These are phyloP conservation scores for Bullera alba DNA, from an alignment of 768 basidiomycete genomes.

Conservation along the genomic window DNA sequence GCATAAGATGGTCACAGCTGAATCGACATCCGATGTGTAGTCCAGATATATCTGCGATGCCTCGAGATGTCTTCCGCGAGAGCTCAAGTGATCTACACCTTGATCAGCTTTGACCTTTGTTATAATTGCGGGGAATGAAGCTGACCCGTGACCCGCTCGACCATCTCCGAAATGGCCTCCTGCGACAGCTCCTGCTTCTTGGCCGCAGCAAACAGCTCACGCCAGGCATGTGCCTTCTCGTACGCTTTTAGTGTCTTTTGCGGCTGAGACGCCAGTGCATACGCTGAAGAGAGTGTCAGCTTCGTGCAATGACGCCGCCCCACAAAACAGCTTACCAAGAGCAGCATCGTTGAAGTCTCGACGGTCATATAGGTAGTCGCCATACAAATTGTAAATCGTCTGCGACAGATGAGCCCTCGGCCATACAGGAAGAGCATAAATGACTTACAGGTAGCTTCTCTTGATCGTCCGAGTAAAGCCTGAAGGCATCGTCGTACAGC, in stretches of 20 bases:
- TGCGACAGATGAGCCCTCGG: conserved; percentile 1
- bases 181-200: conserved; percentile 51
- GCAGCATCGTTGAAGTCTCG: conserved; percentile 79
- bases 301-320: background rate
- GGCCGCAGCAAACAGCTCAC: conserved; percentile 79
- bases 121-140: background rate
- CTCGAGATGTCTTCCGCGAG: conserved; percentile 72
- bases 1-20: conserved; percentile 67
- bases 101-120: background rate
- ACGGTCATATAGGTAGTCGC: conserved; percentile 77
- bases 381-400: conserved; percentile 56
- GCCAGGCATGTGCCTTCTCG: conserved; percentile 83
- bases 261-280: conserved; percentile 59
- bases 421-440: background rate
- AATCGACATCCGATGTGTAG: conserved; percentile 69
- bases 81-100: conserved; percentile 64
- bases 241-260: conserved; percentile 78
- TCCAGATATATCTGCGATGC: conserved; percentile 77
- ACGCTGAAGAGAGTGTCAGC: conserved; percentile 50
- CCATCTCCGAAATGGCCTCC: conserved; percentile 60
- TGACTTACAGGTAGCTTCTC: conserved; percentile 56
- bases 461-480: conserved; percentile 61
- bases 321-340: conserved; percentile 52
- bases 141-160: conserved; percentile 72
- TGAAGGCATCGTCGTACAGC: conserved; percentile 66